Evolutionary conservation across 352 stramenopile species (phyloP).

Genomic region (Phytophthora pini): DNA sequence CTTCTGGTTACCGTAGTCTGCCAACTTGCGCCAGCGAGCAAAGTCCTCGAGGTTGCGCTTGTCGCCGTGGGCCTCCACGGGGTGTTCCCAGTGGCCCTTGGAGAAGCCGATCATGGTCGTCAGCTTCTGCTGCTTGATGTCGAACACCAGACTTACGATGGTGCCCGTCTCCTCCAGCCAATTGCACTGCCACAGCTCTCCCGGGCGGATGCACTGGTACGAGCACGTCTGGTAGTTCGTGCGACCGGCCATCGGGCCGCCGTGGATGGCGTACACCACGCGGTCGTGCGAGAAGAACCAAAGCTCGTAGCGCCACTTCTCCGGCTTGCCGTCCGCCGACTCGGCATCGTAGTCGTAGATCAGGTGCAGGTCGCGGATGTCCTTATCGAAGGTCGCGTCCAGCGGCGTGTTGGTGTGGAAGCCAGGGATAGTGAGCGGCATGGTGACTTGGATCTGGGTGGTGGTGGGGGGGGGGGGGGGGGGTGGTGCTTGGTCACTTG

Average conservation of each 20-base stretch:
- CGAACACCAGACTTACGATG: conserved; percentile 2
- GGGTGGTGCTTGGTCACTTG: background rate
- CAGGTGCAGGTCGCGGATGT: conserved; percentile 41
- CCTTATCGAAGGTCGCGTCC: conserved; percentile 39
- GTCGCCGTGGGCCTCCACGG: background rate
- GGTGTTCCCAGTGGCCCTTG: background rate
- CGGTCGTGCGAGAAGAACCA: conserved; percentile 47
- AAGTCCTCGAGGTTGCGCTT: background rate
- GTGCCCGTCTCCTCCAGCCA: conserved; percentile 46
- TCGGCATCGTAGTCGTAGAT: conserved; percentile 47
- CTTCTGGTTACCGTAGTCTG: background rate
- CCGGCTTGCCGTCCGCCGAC: conserved; percentile 32
- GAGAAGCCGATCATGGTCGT: conserved; percentile 31
- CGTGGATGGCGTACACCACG: conserved; percentile 49
- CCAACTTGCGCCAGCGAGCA: background rate
- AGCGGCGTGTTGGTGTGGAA: conserved; percentile 22
- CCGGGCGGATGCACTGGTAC: conserved; percentile 42
- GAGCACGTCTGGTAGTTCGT: conserved; percentile 44
- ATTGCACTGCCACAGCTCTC: conserved; percentile 51
- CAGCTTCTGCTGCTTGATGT: conserved; percentile 45
- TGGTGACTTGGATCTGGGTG: background rate
- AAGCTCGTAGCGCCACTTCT: conserved; percentile 51
- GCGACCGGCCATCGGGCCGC: conserved; percentile 37
- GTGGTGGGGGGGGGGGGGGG: background rate
- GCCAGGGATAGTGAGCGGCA: background rate